Evolutionary conservation across 768 basidiomycete genomes (phyloP).

Genomic region (Boletus sp.): DNA sequence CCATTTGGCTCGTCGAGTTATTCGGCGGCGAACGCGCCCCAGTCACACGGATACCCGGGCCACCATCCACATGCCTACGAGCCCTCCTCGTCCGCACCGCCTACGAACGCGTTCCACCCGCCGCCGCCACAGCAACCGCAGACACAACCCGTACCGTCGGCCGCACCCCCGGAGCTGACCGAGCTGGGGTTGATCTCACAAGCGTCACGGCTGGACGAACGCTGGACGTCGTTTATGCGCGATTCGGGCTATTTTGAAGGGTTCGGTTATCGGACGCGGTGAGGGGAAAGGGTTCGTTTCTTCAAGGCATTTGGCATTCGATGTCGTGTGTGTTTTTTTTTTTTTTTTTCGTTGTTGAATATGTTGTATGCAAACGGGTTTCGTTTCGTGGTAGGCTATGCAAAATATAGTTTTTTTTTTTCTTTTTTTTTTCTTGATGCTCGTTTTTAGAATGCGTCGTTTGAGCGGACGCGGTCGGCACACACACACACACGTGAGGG

Average conservation of each 20-base stretch:
- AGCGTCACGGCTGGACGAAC: conserved; percentile 51
- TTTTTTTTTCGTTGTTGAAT: no score
- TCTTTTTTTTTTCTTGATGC: no score
- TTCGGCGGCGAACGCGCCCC: conserved; percentile 7
- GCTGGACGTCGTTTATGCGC: conserved; percentile 62
- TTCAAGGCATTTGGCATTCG: no score
- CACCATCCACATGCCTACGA: conserved; percentile 22
- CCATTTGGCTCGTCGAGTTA: conserved; percentile 9
- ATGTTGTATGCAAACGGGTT: no score
- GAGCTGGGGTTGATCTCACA: conserved; percentile 59
- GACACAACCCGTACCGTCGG: not conserved
- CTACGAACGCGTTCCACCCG: not conserved
- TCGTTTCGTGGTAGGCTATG: no score
- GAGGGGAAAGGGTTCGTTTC: no score
- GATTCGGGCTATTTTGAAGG: conserved; percentile 47
- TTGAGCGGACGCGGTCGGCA: not conserved
- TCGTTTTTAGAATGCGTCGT: not conserved
- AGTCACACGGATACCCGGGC: conserved; percentile 4
- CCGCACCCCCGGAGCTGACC: conserved; percentile 44
- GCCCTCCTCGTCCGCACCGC: conserved; percentile 1
- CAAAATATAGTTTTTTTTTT: no score
- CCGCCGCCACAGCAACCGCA: conserved; percentile 7
- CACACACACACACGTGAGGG: no score
- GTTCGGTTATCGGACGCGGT: conserved; percentile 28
- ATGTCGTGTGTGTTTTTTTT: no score